Evolutionary conservation across 495 filamentous ascomycete genomes (phyloP), one percentile per base, ranked within the genome.

Genomic region (Pyrenula massariospora): DNA sequence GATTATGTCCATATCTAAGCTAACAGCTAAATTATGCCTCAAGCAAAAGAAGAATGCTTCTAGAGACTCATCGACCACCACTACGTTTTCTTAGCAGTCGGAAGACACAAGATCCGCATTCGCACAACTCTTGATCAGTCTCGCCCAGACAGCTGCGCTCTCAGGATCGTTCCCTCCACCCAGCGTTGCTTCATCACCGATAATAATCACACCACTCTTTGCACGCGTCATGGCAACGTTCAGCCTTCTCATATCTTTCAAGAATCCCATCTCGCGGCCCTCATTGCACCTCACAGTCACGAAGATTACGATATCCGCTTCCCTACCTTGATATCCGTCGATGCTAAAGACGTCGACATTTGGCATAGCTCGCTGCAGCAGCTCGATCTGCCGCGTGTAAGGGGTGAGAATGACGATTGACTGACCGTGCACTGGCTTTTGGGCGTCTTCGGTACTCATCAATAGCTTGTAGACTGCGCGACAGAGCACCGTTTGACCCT

Each of bases 161-260:
- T 62, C 52, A 25, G 49, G 42, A 22, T 19, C 48, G 25, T 49
- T 48, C 36, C 62, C 57, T 24, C 53, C 56, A 53, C 56, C 71
- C 60, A 77, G 52, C 12, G 74, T 76, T 0, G 31, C 61, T 55
- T 59, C 57, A 58, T 74, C 64, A 19, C 77, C 76, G 56, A 81
- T 69, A 8, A 80, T 55, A 48, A 79, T 66, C 23, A 74, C 57
- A n/a, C 69, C 75, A 12, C 54, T 56, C 54, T 60, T 72, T 12
- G 74, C 77, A 22, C 76, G 62, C 23, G 75, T 79, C 57, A 79
- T 57, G 1, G 73, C 77, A 52, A 80, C 76, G 54, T 79, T 80
- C 59, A 81, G 56, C 42, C 75, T 59, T 24, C 77, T 62, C 64
- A 74, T 56, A 60, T 78, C 77, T 54, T 70, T 74, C 53, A 81